These are phyloP conservation scores for Kitagawia praeruptora DNA, from an alignment of 129 eudicot species.

Conservation along the genomic window DNA sequence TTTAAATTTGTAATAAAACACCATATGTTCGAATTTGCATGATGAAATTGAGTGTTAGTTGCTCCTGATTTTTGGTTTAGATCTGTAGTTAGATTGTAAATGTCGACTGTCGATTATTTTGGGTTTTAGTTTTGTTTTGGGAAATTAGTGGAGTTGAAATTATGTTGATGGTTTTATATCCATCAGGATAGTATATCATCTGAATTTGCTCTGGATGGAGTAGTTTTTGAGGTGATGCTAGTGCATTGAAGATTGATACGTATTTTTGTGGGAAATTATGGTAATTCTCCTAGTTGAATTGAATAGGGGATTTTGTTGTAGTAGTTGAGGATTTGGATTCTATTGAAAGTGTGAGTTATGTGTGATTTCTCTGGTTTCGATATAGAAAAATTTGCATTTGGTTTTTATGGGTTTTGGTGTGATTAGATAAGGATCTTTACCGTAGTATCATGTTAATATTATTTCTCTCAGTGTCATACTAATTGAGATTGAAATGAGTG, in stretches of 20 bases:
- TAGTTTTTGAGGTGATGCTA: background rate
- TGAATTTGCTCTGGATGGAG: no score
- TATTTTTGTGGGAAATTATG: background rate
- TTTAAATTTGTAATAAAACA: conserved; percentile 18
- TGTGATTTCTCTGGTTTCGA: background rate
- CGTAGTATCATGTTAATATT: background rate
- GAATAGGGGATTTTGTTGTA: background rate
- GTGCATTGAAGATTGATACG: background rate
- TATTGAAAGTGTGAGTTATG: background rate
- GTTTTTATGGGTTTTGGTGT: background rate
- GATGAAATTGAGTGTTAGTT: conserved; percentile 13
- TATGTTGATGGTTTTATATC: background rate
- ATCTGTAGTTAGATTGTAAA: background rate
- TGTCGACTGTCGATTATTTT: background rate
- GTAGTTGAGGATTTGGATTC: background rate
- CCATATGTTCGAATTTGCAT: conserved; percentile 11
- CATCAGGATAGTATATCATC: background rate
- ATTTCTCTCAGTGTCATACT: background rate
- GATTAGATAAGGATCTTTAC: background rate
- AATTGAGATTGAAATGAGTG: background rate
- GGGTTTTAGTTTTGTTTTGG: background rate
- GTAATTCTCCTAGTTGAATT: background rate
- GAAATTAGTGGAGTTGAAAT: background rate
- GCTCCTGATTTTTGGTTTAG: background rate
- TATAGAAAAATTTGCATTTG: background rate